Percentiles rank a stretch among this genome's conserved stretches.
These are phyloP conservation scores for Ophiosphaerella korrae DNA, from an alignment of 2,329 filamentous ascomycete species.

Conservation along the genomic window DNA sequence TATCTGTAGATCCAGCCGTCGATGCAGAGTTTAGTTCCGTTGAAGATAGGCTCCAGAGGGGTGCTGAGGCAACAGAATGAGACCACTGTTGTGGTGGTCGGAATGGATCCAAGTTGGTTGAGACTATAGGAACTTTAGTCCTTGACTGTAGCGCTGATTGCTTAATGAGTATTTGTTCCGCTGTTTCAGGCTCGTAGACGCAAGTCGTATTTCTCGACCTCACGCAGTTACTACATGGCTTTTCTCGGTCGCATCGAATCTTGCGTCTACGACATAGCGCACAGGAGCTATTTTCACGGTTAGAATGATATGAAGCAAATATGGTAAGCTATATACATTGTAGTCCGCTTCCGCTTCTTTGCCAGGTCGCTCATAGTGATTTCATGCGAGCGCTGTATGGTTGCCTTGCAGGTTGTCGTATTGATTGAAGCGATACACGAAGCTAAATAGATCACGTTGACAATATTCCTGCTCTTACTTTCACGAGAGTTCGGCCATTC, in stretches of 20 bases:
- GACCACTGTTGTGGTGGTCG: slow-evolving; percentile 9
- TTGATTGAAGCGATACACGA: not conserved
- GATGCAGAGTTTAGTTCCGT: not conserved
- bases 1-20: slow-evolving; percentile 13
- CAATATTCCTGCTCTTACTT: no score
- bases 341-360: slow-evolving; percentile 48
- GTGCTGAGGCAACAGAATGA: slow-evolving; percentile 5
- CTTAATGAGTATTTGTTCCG: no score
- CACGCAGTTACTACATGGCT: slow-evolving; percentile 65
- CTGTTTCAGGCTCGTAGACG: slow-evolving; percentile 51
- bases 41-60: slow-evolving; percentile 6
- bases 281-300: slow-evolving; percentile 53
- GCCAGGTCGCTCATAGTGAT: slow-evolving; percentile 25
- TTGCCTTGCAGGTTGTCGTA: not conserved
- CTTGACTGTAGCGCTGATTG: not conserved
- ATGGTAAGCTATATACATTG: slow-evolving; percentile 45
- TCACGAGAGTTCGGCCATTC: no score
- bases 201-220: slow-evolving; percentile 62
- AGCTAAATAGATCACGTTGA: no score
- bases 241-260: slow-evolving; percentile 64
- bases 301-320: not conserved
- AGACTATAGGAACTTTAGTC: not conserved
- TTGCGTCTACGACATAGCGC: slow-evolving; percentile 65
- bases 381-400: not conserved
- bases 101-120: not conserved